Base-by-base conservation (phyloP, 768 basidiomycete species). In the Agaricus bisporus region DNA sequence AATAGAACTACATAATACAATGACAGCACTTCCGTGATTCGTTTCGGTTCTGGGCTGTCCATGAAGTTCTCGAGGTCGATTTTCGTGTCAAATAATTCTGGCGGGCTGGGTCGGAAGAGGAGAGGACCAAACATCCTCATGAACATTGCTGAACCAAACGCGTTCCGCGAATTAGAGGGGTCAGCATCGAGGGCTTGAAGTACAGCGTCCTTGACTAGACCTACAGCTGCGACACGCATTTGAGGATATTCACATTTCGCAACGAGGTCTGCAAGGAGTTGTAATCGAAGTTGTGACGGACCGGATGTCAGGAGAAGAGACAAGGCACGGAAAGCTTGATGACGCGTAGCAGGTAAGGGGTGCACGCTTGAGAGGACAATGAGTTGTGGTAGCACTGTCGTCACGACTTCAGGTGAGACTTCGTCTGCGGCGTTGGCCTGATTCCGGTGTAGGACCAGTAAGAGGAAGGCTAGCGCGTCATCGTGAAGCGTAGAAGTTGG, bases 191-290 rank as follows among this genome's bases (percentile, higher is more conserved):
- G 65, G 0, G 74, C 78, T 46, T 84, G 77, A 10, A 90, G 64
- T 1, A 83, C 68, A 1, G 80, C 78, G 48, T 90, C 86, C 63
- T 85, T 86, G 1, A 88, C 73, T 2, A 90, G 70, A 0, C 84
- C 83, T 0, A 91, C 73, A 0, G 84, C 78, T 0, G 86, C 84
- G 0, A 81, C 79, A 8, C 82, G 76, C 75, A 90, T 86, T 60
- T 86, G 83, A 0, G 83, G 83, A 43, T 78, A 77, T 14, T 78
- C 68, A 5, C 66, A 64, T 53, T 80, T 72, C 2, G 61, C 59
- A 15, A 79, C 74, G 18, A 89, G 71, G 35, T 81, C 81, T 10
- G 71, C 66, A 3, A 90, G 71, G 8, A 83, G 66, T 39, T 79
- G 75, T 14, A 88, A 67, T 2, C 81, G 77, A 0, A 82, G 59